Evolutionary conservation across 23 red algal genomes (phyloP), one percentile per base, ranked within the genome.

Genomic region (Gracilaria domingensis): DNA sequence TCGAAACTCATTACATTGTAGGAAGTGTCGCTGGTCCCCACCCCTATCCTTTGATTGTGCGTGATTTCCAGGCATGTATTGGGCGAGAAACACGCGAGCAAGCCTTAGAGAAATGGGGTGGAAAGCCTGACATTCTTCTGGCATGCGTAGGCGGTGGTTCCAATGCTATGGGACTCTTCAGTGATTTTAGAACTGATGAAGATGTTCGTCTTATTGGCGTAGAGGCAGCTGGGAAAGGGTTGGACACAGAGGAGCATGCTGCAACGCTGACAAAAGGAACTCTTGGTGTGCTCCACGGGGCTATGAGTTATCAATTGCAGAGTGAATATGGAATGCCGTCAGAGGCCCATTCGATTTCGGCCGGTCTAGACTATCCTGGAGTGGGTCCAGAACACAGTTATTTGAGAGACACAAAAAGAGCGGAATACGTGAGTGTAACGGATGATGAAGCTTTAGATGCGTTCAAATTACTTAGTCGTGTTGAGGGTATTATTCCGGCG

Each of bases 81-180:
- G 97, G 97, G 12, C 62, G 91, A 42, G 97, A 99, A 80, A 87
- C 87, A 57, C 78, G 91, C 32, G 26, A 66, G 54, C 97, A 99
- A 49, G 94, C 94, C 34, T 54, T 80, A 72, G 91, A 95, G 49
- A 94, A 93, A 66, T 95, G 87, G 90, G 93, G 89, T 5, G 89
- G 94, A 33, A 79, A 87, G 38, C 97, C 97, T 21, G 97, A 99
- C 75, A 93, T 96, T 54, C 57, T 99, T 18, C 14, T 99, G n/a
- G 97, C 97, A 35, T 99, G 97, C 83, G 97, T 99, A 8, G 97
- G 97, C 45, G 97, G 97, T 69, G 97, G 97, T 29, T 94, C 88
- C 13, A 99, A 99, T 80, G 97, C 97, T 9, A 99, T 99, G 86
- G 97, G 97, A 5, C 85, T 99, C 16, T 99, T 99, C 87, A 93